Evolutionary conservation across 1,284 basidiomycete species (phyloP).

Genomic region (Phellopilus nigrolimitatus): DNA sequence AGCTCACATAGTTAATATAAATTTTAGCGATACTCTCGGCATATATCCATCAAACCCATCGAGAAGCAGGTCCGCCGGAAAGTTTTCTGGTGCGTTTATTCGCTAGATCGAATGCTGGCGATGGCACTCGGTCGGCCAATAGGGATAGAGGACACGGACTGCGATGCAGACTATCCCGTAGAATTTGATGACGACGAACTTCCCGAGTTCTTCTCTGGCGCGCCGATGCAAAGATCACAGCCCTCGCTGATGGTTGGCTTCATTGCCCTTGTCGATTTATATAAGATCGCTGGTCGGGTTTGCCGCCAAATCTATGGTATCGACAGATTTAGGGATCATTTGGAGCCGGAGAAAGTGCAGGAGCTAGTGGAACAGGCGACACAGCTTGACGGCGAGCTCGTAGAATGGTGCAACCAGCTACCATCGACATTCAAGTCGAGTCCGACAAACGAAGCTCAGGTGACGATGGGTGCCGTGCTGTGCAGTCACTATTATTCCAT

Average conservation of each 20-base stretch:
- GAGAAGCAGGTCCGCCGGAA: slow-evolving; percentile 86
- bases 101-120: slow-evolving; percentile 85
- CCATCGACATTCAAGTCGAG: slow-evolving; percentile 69
- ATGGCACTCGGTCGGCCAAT: slow-evolving; percentile 79
- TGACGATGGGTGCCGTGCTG: slow-evolving; percentile 82
- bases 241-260: slow-evolving; percentile 78
- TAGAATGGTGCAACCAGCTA: slow-evolving; percentile 77
- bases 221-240: slow-evolving; percentile 45
- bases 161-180: slow-evolving; percentile 76
- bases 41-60: slow-evolving; percentile 61
- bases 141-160: slow-evolving; percentile 75
- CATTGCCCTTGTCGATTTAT: slow-evolving; percentile 69
- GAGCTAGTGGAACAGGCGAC: slow-evolving; percentile 75
- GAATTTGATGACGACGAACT: slow-evolving; percentile 78
- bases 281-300: slow-evolving; percentile 80
- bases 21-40: slow-evolving; percentile 71
- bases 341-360: slow-evolving; percentile 68
- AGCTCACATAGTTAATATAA: slow-evolving; percentile 22
- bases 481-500: slow-evolving; percentile 89
- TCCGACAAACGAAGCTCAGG: slow-evolving; percentile 68
- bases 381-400: slow-evolving; percentile 67
- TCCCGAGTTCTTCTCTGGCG: slow-evolving; percentile 64
- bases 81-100: slow-evolving; percentile 90
- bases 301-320: slow-evolving; percentile 76
- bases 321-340: slow-evolving; percentile 64